Evolutionary conservation across 441 rosid species (phyloP), one percentile per base, ranked within the genome.

Genomic region (Bruguiera hainesii): DNA sequence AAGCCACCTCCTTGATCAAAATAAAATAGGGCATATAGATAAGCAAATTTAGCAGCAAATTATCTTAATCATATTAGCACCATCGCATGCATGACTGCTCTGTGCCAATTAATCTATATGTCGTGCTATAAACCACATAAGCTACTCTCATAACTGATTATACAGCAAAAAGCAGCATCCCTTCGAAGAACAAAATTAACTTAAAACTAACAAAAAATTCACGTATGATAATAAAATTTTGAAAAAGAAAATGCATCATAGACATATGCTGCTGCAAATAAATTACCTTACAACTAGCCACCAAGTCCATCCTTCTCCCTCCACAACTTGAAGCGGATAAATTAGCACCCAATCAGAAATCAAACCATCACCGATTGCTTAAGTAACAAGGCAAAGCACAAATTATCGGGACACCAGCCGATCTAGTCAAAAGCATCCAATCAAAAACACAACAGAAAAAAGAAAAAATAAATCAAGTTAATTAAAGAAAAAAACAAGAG

Each of bases 321-420:
- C 62, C 52, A 62, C 71, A 63, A 66, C 71, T 67, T 15, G 16
- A 61, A 75, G 59, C 76, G 67, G 66, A 70, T 79, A 71, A 71
- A 58, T 58, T 63, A 64, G 50, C 18, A 55, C 46, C 60, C 60
- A 28, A 65, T n/a, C 61, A 66, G 66, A 60, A 53, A 53, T 53
- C 57, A 75, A 71, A 68, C 65, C 75, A 73, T 70, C 29, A 23
- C 6, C 73, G 56, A 70, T 46, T 33, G 63, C 73, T 76, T 69
- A 71, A 69, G 2, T 58, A 62, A 63, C 72, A 70, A 73, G 66
- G 60, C 73, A 58, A 66, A 19, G 66, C 74, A 62, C 71, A 60
- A 42, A 60, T 68, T 49, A 76, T 62, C 62, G 46, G 63, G 53
- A 71, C 71, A 79, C 35, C 77, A 53, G 68, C 71, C 79, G 83